Conservation (phyloP, 116 monocot genomes). For the Posidonia oceanica region DNA sequence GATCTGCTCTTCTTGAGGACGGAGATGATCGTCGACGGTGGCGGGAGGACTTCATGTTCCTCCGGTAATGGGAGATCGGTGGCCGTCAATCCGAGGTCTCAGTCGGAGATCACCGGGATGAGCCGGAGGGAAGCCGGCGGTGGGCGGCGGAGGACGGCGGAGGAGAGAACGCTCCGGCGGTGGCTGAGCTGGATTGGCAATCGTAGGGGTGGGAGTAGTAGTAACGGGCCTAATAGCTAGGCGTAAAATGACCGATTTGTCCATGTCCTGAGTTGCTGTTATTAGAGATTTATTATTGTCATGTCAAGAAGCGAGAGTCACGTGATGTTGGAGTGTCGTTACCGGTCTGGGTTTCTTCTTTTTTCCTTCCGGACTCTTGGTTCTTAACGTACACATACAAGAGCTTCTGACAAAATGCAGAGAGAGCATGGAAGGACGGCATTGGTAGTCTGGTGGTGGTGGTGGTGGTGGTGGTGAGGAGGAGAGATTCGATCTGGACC, state of each 20-base stretch:
- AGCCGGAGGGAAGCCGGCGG: conserved; percentile 2
- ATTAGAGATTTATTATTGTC: background rate
- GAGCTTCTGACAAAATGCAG: too few species aligned
- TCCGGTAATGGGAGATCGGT: background rate
- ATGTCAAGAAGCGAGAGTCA: background rate
- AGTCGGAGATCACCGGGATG: conserved; percentile 49
- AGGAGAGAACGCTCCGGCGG: conserved; percentile 20
- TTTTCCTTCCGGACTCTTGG: too few species aligned
- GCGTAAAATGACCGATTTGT: background rate
- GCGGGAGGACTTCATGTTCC: conserved; percentile 9
- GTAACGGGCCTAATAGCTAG: background rate
- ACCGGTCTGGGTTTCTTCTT: too few species aligned
- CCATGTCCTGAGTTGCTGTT: background rate
- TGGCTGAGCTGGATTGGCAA: conserved; percentile 13
- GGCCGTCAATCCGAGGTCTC: conserved; percentile 14
- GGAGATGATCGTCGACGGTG: conserved; percentile 22
- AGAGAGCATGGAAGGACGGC: too few species aligned
- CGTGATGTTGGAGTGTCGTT: background rate
- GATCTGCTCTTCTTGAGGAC: conserved; percentile 53
- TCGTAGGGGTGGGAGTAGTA: background rate
- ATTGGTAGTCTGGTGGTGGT: too few species aligned
- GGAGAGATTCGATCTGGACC: background rate
- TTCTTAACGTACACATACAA: too few species aligned
- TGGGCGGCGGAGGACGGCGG: conserved; percentile 8
- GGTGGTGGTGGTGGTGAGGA: too few species aligned